phyloP scores from a whole-genome alignment of 176 grass and related monocot genomes.

The Bothriochloa decipiens region DNA sequence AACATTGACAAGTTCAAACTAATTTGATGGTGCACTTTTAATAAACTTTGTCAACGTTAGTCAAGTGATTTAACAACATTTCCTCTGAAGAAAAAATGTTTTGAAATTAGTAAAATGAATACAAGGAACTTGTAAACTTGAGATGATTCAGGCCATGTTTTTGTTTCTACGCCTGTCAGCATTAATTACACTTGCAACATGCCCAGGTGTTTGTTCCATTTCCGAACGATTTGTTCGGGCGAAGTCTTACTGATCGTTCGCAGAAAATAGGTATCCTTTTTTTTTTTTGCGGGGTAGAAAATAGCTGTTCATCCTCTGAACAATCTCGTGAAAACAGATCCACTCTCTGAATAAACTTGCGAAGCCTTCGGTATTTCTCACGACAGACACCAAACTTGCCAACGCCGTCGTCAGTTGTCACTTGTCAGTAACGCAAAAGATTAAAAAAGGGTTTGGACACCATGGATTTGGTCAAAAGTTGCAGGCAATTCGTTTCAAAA shows the following conservation, averaged over 20 bases:
- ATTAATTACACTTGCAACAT: background rate
- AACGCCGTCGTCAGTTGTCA: background rate
- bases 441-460: no score
- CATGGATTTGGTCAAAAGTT: conserved; percentile 3
- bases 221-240: background rate
- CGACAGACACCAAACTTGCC: background rate
- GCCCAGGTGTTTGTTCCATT: background rate
- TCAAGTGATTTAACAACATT: background rate
- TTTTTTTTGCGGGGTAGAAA: no score
- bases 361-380: background rate
- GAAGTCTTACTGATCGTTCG: background rate
- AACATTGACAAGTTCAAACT: background rate
- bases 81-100: background rate
- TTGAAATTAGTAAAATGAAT: background rate
- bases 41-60: background rate
- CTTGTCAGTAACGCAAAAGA: background rate
- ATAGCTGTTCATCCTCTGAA: background rate
- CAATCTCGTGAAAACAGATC: background rate
- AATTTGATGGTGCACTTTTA: background rate
- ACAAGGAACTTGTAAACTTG: no score
- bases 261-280: background rate
- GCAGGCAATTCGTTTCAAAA: no score
- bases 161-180: background rate
- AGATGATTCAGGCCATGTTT: background rate
- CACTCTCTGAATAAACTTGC: background rate